Conservation (phyloP, 2,329 filamentous ascomycete genomes). For the Zopfia rhizophila region DNA sequence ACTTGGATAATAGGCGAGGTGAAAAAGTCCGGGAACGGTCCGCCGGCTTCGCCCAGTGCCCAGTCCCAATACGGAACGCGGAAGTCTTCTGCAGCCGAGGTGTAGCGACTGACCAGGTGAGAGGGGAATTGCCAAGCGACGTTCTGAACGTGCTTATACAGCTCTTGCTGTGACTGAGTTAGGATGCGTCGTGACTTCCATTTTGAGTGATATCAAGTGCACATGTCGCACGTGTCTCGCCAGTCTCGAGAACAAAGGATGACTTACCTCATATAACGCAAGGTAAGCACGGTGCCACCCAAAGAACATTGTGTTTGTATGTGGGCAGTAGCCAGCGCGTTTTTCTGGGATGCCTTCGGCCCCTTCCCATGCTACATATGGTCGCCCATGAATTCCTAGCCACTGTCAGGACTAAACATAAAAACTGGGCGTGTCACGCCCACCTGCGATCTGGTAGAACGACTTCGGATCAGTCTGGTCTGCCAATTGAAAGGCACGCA, state of each 20-base stretch:
- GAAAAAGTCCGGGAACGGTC: slow-evolving; percentile 39
- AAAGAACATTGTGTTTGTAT: slow-evolving; percentile 81
- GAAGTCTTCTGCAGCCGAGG: slow-evolving; percentile 14
- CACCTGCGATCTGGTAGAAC: slow-evolving; percentile 82
- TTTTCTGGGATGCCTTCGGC: slow-evolving; percentile 46
- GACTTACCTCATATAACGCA: slow-evolving; percentile 66
- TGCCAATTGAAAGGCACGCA: slow-evolving; percentile 74
- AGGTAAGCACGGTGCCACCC: slow-evolving; percentile 88
- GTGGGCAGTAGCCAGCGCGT: slow-evolving; percentile 75
- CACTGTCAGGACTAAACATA: not conserved
- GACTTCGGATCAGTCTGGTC: slow-evolving; percentile 73
- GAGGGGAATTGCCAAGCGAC: slow-evolving; percentile 8
- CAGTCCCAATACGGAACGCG: slow-evolving; percentile 22
- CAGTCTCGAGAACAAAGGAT: too few relatives aligned
- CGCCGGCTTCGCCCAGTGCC: slow-evolving; percentile 31
- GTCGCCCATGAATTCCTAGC: slow-evolving; percentile 47
- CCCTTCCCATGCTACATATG: slow-evolving; percentile 48
- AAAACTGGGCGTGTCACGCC: slow-evolving; percentile 6
- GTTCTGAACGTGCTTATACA: slow-evolving; percentile 17
- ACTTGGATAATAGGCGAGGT: slow-evolving; percentile 27
- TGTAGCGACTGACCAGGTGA: slow-evolving; percentile 1
- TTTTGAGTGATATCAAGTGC: too few relatives aligned
- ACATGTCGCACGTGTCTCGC: too few relatives aligned
- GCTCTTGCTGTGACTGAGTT: slow-evolving; percentile 35
- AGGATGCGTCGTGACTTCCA: too few relatives aligned